Conservation (phyloP, 2,329 filamentous ascomycete genomes). For the Aspergillus piperis region DNA sequence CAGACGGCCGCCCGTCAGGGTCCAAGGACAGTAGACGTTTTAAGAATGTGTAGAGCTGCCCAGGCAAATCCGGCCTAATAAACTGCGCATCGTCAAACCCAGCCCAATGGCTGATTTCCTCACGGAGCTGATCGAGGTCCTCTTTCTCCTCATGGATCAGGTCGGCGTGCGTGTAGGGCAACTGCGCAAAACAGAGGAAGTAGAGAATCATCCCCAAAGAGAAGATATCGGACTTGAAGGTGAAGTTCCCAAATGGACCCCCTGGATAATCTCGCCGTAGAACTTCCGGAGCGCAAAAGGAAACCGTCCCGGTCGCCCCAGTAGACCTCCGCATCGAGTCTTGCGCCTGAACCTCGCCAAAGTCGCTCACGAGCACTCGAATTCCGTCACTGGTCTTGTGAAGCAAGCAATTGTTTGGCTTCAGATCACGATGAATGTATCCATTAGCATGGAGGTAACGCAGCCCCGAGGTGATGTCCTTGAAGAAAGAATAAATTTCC, state of each 20-base stretch:
- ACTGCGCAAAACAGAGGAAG: conserved; percentile 90
- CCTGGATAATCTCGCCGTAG: conserved; percentile 63
- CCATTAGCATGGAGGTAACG: conserved; percentile 86
- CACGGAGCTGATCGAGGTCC: conserved; percentile 79
- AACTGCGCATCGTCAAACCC: conserved; percentile 79
- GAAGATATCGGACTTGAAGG: conserved; percentile 97
- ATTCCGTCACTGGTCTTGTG: conserved; percentile 72
- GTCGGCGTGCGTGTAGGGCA: conserved; percentile 85
- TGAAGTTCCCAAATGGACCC: conserved; percentile 87
- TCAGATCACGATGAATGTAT: conserved; percentile 94
- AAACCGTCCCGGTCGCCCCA: conserved; percentile 92
- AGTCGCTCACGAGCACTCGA: conserved; percentile 90
- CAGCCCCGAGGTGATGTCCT: conserved; percentile 88
- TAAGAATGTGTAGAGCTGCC: conserved; percentile 81
- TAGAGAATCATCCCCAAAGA: conserved; percentile 97
- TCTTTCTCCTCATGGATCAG: conserved; percentile 87
- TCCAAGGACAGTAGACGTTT: conserved; percentile 77
- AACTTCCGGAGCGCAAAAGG: conserved; percentile 95
- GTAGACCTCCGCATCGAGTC: conserved; percentile 82
- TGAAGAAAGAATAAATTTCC: conserved; percentile 95
- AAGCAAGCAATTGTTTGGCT: conserved; percentile 91
- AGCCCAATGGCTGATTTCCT: conserved; percentile 82
- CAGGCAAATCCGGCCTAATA: conserved; percentile 77
- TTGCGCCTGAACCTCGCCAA: conserved; percentile 91
- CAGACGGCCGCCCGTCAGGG: conserved; percentile 74